Evolutionary conservation across 2,329 filamentous ascomycete genomes (phyloP).

Genomic region (Ophidiomyces ophidiicola): DNA sequence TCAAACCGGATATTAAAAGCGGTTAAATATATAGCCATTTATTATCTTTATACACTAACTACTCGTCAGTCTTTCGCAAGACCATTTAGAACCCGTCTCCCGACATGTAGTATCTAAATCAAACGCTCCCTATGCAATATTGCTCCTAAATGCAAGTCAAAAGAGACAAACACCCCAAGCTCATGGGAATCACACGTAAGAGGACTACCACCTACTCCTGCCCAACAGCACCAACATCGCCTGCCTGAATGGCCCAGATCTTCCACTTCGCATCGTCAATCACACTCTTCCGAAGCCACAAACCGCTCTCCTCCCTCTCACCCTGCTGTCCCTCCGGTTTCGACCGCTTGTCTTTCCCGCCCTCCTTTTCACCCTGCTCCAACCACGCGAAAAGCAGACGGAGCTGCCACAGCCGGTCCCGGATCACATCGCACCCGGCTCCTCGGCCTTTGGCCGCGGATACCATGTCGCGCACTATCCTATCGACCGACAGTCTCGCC

Average conservation of each 20-base stretch:
- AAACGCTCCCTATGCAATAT: no score
- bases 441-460: slow-evolving; percentile 23
- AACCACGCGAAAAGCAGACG: slow-evolving; percentile 55
- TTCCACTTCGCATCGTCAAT: slow-evolving; percentile 32
- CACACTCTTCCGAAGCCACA: slow-evolving; percentile 31
- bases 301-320: slow-evolving; percentile 23
- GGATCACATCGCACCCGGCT: slow-evolving; percentile 35
- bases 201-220: not conserved
- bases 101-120: no score
- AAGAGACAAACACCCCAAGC: no score
- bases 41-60: no score
- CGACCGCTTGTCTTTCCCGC: slow-evolving; percentile 9
- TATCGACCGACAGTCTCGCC: slow-evolving; percentile 54
- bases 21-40: no score
- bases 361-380: slow-evolving; percentile 32
- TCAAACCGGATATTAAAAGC: no score
- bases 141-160: no score
- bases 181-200: no score
- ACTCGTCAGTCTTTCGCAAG: no score
- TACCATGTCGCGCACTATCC: slow-evolving; percentile 28
- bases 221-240: slow-evolving; percentile 14
- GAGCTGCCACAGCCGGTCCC: slow-evolving; percentile 50
- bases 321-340: slow-evolving; percentile 25
- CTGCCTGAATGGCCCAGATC: slow-evolving; percentile 31
- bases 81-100: no score